Conservation (phyloP, 2,329 filamentous ascomycete genomes). For the Diaporthe vaccinii region DNA sequence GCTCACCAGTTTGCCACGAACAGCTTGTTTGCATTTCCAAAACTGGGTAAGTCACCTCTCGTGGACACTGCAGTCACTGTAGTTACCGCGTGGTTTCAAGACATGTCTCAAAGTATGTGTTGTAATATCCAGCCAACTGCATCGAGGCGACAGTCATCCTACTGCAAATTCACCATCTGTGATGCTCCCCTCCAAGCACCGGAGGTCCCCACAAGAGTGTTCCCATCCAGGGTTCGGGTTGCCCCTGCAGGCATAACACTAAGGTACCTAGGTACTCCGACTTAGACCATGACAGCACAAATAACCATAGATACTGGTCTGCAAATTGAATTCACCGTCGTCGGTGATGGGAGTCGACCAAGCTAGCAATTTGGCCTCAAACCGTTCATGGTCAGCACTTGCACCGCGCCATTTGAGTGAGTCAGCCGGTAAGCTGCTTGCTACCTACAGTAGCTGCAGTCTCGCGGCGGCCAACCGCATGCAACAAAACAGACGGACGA, state of each 20-base stretch:
- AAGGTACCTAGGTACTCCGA: background rate
- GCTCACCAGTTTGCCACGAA: background rate
- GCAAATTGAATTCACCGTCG: background rate
- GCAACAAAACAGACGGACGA: background rate
- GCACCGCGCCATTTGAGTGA: background rate
- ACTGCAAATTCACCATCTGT: too few species aligned
- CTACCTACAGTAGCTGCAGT: background rate
- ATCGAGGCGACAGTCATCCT: too few species aligned
- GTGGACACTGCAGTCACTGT: background rate
- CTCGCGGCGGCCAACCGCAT: background rate
- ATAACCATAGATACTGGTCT: background rate
- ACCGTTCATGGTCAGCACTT: background rate
- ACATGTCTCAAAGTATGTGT: background rate
- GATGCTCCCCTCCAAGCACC: too few species aligned
- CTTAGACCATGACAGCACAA: background rate
- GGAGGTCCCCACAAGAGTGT: too few species aligned
- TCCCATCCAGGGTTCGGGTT: too few species aligned
- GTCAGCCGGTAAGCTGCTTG: conserved; percentile 12
- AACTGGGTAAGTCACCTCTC: background rate
- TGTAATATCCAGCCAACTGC: background rate
- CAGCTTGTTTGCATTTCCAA: background rate
- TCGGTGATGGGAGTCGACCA: background rate
- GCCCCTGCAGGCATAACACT: too few species aligned
- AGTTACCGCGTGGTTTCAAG: background rate
- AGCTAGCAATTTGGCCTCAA: conserved; percentile 11